Evolutionary conservation across 345 rosid species (phyloP).

Genomic region (Eucalyptus polyanthemos): DNA sequence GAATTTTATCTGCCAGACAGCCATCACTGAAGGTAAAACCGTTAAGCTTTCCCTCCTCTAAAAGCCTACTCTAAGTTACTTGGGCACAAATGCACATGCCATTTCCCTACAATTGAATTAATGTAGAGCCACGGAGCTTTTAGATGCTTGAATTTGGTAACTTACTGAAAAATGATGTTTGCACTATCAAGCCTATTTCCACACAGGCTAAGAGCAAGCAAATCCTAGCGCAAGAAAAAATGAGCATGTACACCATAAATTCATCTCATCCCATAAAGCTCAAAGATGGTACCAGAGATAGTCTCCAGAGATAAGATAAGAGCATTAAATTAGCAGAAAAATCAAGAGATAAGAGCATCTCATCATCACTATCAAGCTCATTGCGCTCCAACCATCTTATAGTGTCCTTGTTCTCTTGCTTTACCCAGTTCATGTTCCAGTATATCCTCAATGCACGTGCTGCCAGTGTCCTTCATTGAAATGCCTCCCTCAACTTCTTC

Average conservation of each 20-base stretch:
- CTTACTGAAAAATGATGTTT: conserved; percentile 43
- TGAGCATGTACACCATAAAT: background rate
- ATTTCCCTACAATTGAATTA: conserved; percentile 44
- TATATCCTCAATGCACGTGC: no score
- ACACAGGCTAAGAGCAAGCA: conserved; percentile 65
- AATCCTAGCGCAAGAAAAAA: conserved; percentile 29
- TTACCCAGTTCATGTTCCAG: no score
- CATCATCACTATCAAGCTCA: no score
- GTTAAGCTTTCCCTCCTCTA: no score
- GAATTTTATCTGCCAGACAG: conserved; percentile 26
- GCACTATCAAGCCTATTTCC: conserved; percentile 8
- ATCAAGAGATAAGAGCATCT: no score
- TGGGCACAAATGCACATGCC: background rate
- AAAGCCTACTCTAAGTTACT: no score
- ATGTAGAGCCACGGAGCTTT: conserved; percentile 76
- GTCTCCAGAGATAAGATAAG: background rate
- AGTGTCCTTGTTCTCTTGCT: no score
- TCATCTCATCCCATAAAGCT: background rate
- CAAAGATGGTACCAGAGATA: background rate
- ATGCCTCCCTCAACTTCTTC: no score
- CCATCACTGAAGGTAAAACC: conserved; percentile 17
- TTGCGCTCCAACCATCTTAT: no score
- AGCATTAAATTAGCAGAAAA: no score
- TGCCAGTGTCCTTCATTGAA: no score
- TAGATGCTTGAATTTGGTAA: conserved; percentile 44